phyloP scores from a whole-genome alignment of 257 asterid genomes.

The Ophiorrhiza pumila region DNA sequence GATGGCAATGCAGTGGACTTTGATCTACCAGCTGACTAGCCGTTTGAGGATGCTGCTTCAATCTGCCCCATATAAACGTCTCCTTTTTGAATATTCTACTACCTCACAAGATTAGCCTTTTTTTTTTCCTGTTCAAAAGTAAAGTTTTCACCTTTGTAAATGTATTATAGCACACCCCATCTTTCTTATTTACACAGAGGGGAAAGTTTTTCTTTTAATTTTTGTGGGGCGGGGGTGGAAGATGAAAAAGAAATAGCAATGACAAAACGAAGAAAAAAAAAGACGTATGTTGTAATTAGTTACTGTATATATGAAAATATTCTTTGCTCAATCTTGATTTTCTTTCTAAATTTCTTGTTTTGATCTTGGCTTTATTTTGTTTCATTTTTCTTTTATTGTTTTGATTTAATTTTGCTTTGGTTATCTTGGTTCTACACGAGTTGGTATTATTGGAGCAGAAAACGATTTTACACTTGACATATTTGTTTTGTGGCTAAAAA shows the following conservation, averaged over 20 bases:
- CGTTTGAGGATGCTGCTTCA: constrained; percentile 88
- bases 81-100: constrained; percentile 86
- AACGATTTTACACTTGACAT: too few species aligned
- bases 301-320: constrained; percentile 15
- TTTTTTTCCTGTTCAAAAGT: not conserved
- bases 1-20: constrained; percentile 99
- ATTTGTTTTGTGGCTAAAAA: too few species aligned
- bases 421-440: too few species aligned
- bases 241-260: not conserved
- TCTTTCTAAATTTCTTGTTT: not conserved
- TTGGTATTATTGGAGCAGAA: too few species aligned
- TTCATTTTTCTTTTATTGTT: not conserved
- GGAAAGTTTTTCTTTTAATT: too few species aligned
- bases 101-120: constrained; percentile 72
- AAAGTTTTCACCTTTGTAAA: not conserved
- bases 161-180: not conserved
- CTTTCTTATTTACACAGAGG: not conserved
- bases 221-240: not conserved
- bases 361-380: too few species aligned
- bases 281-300: not conserved
- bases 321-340: constrained; percentile 2
- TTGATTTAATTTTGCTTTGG: not conserved
- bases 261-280: not conserved
- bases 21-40: constrained; percentile 94
- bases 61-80: constrained; percentile 92